A percentile compares a stretch with the other conserved stretches of the same genome.
phyloP scores from a whole-genome alignment of 805 yeast genomes.

The Kodamaea kaohsiungensis region DNA sequence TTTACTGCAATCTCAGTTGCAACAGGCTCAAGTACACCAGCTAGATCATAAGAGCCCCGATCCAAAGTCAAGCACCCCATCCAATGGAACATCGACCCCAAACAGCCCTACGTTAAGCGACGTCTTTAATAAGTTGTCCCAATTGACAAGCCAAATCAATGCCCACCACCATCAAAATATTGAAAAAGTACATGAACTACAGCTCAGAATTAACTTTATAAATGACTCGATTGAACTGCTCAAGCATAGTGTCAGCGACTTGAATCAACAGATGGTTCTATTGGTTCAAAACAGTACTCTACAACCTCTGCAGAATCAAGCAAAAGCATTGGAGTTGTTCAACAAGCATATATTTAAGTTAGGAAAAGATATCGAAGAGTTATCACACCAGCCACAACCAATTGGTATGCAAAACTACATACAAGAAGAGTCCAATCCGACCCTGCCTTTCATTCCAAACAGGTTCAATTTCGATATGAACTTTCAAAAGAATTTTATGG shows the following conservation, averaged over 20 bases:
- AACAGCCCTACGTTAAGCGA: constrained; percentile 1
- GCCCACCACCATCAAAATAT: constrained; percentile 19
- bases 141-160: constrained; percentile 17
- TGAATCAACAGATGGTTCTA: constrained; percentile 14
- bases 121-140: constrained; percentile 17
- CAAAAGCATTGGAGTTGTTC: constrained; percentile 21
- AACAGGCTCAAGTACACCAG: constrained; percentile 4
- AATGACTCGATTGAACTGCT: constrained; percentile 15
- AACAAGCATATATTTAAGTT: constrained; percentile 19
- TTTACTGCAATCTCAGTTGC: not conserved
- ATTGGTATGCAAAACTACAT: constrained; percentile 2
- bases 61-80: not conserved
- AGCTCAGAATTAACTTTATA: constrained; percentile 15
- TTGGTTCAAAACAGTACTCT: constrained; percentile 9
- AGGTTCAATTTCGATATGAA: constrained; percentile 18
- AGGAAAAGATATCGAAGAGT: constrained; percentile 24
- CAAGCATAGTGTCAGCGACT: constrained; percentile 14
- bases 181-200: constrained; percentile 24
- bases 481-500: constrained; percentile 3
- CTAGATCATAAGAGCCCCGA: not conserved
- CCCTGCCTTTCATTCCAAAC: constrained; percentile 20
- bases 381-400: constrained; percentile 8
- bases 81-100: not conserved
- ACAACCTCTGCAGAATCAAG: constrained; percentile 2
- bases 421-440: constrained; percentile 15